phyloP scores from a whole-genome alignment of 2,329 filamentous ascomycete species.

The Zasmidium citrigriseum region DNA sequence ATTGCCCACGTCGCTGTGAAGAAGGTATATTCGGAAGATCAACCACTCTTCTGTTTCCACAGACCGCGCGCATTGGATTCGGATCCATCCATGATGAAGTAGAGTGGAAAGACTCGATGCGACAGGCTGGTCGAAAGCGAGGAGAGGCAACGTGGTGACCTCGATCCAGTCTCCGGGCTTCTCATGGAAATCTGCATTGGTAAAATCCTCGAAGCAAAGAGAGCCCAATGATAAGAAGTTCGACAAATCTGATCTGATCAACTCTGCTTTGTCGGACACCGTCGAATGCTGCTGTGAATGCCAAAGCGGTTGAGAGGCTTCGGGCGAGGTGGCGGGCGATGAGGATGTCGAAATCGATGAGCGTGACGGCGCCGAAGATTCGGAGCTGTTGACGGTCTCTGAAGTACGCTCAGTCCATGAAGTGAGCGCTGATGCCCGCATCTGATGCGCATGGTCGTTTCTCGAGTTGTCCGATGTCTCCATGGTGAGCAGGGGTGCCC shows the following conservation, averaged over 20 bases:
- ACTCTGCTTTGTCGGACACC: not conserved
- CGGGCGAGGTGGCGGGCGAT: not conserved
- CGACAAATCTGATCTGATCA: constrained; percentile 12
- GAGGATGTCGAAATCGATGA: not conserved
- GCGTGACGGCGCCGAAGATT: too few relatives aligned
- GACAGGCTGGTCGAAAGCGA: not conserved
- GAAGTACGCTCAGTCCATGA: too few relatives aligned
- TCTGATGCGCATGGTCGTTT: too few relatives aligned
- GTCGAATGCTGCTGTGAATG: not conserved
- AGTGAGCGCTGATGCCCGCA: too few relatives aligned
- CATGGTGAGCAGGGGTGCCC: too few relatives aligned
- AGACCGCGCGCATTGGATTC: constrained; percentile 12
- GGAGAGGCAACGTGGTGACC: not conserved
- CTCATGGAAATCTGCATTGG: not conserved
- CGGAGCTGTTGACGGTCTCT: not conserved
- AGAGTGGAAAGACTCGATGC: constrained; percentile 16
- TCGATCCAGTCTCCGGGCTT: constrained; percentile 9
- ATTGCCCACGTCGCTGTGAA: constrained; percentile 56
- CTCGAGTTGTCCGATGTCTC: too few relatives aligned
- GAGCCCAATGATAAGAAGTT: constrained; percentile 31
- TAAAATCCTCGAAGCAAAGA: constrained; percentile 17
- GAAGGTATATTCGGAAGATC: constrained; percentile 29
- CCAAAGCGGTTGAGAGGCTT: not conserved
- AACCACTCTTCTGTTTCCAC: not conserved
- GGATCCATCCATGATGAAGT: constrained; percentile 24